Conservation (phyloP, 305 asterid genomes). For the Solanum hybrid region DNA sequence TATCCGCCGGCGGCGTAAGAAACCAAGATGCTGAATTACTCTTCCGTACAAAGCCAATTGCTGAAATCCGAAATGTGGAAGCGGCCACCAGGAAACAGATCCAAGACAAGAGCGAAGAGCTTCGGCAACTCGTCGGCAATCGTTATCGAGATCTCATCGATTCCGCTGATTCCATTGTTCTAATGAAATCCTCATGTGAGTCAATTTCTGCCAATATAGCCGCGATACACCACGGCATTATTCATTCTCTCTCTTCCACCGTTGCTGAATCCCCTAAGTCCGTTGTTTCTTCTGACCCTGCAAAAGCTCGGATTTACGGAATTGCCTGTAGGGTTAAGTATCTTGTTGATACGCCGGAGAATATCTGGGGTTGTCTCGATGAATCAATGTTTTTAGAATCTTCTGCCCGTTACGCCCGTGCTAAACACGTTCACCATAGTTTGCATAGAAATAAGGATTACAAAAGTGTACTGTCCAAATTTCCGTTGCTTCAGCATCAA, state of each 20-base stretch:
- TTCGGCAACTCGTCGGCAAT: constrained; percentile 78
- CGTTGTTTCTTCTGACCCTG: constrained; percentile 31
- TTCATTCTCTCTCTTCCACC: constrained; percentile 53
- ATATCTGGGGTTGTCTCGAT: constrained; percentile 97
- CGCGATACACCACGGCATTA: constrained; percentile 48
- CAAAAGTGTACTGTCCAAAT: constrained; percentile 49
- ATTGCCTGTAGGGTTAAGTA: constrained; percentile 94
- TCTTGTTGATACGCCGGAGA: constrained; percentile 93
- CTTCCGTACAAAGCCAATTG: constrained; percentile 70
- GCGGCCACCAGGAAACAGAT: constrained; percentile 71
- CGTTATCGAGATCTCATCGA: constrained; percentile 96
- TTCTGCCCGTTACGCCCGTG: constrained; percentile 81
- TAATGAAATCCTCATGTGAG: constrained; percentile 84
- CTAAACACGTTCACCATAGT: constrained; percentile 68
- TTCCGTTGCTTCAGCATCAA: constrained; percentile 93
- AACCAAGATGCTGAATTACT: constrained; percentile 75
- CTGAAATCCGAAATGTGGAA: constrained; percentile 78
- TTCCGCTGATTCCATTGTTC: constrained; percentile 89
- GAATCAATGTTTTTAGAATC: constrained; percentile 89
- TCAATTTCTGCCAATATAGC: constrained; percentile 65
- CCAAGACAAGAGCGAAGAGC: constrained; percentile 89
- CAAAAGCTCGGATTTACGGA: constrained; percentile 58
- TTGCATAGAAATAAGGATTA: constrained; percentile 34
- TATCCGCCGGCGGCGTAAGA: constrained; percentile 12
- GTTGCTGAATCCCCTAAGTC: constrained; percentile 47